A percentile compares a stretch with the other conserved stretches of the same genome.
phyloP scores from a whole-genome alignment of 768 basidiomycete species.

The Xerocomellus dryophilus region DNA sequence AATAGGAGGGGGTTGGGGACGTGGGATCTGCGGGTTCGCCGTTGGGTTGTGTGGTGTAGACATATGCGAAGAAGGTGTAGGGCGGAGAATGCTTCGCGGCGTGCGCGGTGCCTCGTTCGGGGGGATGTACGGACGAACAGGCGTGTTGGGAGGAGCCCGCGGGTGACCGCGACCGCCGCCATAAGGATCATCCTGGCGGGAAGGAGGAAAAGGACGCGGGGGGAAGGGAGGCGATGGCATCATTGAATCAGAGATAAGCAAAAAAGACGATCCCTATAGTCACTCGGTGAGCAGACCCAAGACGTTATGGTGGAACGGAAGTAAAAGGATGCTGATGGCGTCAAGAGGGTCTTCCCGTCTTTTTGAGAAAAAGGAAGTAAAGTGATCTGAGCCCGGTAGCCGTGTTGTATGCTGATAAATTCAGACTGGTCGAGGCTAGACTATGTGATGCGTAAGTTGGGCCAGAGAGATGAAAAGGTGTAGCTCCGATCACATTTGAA shows the following conservation, averaged over 20 bases:
- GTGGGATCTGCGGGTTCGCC: background rate
- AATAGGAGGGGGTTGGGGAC: constrained; percentile 3
- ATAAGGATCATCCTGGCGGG: constrained; percentile 8
- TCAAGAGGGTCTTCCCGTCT: background rate
- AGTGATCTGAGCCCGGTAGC: background rate
- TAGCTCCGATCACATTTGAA: constrained; percentile 20
- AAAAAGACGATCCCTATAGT: background rate
- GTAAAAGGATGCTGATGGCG: background rate
- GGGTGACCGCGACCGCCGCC: background rate
- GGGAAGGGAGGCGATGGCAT: constrained; percentile 24
- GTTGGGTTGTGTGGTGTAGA: constrained; percentile 5
- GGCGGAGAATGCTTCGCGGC: constrained; percentile 21
- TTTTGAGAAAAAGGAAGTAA: background rate
- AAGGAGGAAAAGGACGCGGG: constrained; percentile 11
- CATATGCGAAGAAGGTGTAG: background rate
- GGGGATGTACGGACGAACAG: background rate
- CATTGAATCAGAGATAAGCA: background rate
- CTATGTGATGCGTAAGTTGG: background rate
- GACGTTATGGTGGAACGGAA: constrained; percentile 2
- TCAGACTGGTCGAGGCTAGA: constrained; percentile 23
- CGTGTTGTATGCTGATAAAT: constrained; percentile 7
- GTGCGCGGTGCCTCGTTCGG: constrained; percentile 7
- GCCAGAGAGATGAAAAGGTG: background rate
- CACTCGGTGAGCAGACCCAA: background rate
- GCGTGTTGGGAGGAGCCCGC: background rate